phyloP scores from a whole-genome alignment of 179 eudicot species.

The Corrigiola litoralis region DNA sequence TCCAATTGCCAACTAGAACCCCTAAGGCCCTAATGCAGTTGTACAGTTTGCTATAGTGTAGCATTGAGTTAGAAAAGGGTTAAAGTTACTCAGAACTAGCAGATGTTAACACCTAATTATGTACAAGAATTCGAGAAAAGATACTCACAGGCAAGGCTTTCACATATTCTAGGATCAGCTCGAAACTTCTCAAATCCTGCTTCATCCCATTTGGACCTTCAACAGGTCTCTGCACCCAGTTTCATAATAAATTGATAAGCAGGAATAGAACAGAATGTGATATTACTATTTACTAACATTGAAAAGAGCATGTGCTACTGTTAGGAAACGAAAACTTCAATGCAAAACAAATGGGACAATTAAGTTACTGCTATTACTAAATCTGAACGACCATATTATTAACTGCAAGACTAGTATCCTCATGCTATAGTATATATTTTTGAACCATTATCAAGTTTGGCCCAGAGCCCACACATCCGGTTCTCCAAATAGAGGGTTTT shows the following conservation, averaged over 20 bases:
- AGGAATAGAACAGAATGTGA: not conserved
- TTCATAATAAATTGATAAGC: not conserved
- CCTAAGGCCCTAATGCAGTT: too few species aligned
- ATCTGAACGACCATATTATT: too few species aligned
- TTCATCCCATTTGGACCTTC: slow-evolving; percentile 61
- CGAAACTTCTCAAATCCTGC: slow-evolving; percentile 82
- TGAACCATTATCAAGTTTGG: too few species aligned
- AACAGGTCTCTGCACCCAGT: slow-evolving; percentile 54
- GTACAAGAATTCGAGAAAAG: not conserved
- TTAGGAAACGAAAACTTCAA: not conserved
- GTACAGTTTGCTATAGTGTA: too few species aligned
- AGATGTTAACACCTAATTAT: not conserved
- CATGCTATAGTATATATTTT: too few species aligned
- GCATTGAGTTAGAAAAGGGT: too few species aligned
- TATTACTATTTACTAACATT: not conserved
- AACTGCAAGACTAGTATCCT: too few species aligned
- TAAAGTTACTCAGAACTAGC: too few species aligned
- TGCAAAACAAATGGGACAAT: not conserved
- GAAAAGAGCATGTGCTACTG: not conserved
- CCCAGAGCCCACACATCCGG: too few species aligned
- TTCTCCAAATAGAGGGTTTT: too few species aligned
- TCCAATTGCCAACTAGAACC: too few species aligned
- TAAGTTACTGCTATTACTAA: too few species aligned
- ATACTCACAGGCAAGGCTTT: slow-evolving; percentile 90
- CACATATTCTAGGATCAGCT: slow-evolving; percentile 75